A percentile compares a stretch with the other conserved stretches of the same genome.
These are phyloP conservation scores for Phytophthora rubi DNA, from an alignment of 352 stramenopile species.

Conservation along the genomic window DNA sequence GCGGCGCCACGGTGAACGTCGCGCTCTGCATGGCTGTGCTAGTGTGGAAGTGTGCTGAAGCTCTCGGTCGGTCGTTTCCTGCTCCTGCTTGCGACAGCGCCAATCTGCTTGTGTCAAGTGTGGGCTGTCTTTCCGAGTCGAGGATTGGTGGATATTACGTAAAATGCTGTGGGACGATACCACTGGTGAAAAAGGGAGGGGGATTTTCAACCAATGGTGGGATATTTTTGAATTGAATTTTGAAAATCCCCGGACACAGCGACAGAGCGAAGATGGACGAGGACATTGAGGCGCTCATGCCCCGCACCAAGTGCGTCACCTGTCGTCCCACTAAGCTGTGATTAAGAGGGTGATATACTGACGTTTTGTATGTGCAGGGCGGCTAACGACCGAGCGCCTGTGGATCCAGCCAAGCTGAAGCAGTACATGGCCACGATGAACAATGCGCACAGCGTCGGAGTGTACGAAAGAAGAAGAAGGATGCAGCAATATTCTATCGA, in stretches of 20 bases:
- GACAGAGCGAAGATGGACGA: conserved; percentile 45
- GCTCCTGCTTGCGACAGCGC: conserved; percentile 15
- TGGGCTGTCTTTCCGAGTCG: conserved; percentile 22
- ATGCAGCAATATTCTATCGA: background rate
- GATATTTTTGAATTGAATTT: conserved; percentile 21
- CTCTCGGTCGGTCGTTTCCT: background rate
- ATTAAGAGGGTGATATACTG: background rate
- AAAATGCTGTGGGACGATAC: conserved; percentile 10
- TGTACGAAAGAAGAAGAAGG: conserved; percentile 22
- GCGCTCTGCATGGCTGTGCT: conserved; percentile 57
- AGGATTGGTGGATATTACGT: background rate
- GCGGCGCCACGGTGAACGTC: conserved; percentile 70
- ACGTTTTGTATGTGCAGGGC: conserved; percentile 28
- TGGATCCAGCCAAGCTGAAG: conserved; percentile 60
- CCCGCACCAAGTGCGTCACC: conserved; percentile 63
- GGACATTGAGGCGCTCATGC: conserved; percentile 66
- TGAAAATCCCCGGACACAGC: conserved; percentile 7
- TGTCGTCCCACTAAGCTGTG: background rate
- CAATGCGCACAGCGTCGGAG: conserved; percentile 33
- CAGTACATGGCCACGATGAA: conserved; percentile 68
- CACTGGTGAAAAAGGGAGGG: conserved; percentile 9
- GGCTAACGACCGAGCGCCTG: conserved; percentile 48
- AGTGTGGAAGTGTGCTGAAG: background rate
- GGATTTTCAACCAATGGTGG: conserved; percentile 17
- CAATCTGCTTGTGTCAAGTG: conserved; percentile 25